These are phyloP conservation scores for Podospora conica DNA, from an alignment of 495 filamentous ascomycete genomes.

Conservation along the genomic window DNA sequence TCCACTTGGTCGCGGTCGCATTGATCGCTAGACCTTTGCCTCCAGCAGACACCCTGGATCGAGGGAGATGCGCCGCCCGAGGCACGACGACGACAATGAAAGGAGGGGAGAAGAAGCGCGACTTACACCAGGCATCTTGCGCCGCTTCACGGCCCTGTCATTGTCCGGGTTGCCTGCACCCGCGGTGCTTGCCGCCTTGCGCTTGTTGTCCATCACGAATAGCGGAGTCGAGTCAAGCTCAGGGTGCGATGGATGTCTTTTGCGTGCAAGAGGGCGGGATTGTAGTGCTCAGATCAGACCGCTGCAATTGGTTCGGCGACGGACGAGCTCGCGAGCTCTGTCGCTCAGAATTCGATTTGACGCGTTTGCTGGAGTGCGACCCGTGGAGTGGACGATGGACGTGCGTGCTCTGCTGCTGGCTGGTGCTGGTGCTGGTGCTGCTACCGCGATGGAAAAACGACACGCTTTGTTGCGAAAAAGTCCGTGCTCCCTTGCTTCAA, in stretches of 20 bases:
- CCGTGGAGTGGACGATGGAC: neutral
- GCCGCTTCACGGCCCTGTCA: conserved; percentile 57
- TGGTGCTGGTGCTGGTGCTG: neutral
- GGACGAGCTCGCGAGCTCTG: neutral
- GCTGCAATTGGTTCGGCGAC: conserved; percentile 12
- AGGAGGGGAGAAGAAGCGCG: neutral
- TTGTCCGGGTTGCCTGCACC: conserved; percentile 38
- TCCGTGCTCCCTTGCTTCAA: neutral
- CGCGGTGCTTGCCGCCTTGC: conserved; percentile 48
- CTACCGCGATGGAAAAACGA: neutral
- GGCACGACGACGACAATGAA: neutral
- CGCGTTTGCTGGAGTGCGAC: neutral
- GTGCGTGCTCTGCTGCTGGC: neutral
- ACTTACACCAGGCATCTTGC: conserved; percentile 40
- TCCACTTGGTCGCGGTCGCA: neutral
- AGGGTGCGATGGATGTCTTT: neutral
- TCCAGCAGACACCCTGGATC: neutral
- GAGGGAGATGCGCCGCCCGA: neutral
- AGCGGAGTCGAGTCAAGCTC: neutral
- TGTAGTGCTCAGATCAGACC: conserved; percentile 8
- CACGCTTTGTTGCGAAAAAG: neutral
- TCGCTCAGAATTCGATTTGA: neutral
- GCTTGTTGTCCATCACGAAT: conserved; percentile 59
- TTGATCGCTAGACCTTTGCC: neutral
- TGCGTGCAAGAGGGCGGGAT: neutral